These are phyloP conservation scores for Fusarium sp. DNA, from an alignment of 2,329 filamentous ascomycete genomes.

Conservation along the genomic window DNA sequence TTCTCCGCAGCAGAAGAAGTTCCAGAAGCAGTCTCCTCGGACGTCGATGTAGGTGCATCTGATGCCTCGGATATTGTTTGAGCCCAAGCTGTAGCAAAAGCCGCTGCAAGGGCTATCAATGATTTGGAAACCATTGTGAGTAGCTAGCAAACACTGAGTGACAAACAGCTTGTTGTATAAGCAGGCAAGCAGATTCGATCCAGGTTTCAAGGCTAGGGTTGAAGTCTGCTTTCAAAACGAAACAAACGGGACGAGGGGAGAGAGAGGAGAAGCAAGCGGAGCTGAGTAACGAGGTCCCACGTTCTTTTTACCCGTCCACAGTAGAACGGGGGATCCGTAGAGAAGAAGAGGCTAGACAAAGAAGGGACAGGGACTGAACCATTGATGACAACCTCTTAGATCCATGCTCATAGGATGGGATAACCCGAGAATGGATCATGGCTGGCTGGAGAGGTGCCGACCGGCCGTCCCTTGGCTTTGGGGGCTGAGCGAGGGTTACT, in stretches of 20 bases:
- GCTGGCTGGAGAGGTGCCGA: not conserved
- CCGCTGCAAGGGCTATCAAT: slow-evolving; percentile 27
- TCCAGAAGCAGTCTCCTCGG: slow-evolving; percentile 24
- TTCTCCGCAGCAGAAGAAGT: slow-evolving; percentile 31
- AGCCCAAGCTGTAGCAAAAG: slow-evolving; percentile 34
- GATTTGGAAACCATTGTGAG: slow-evolving; percentile 37
- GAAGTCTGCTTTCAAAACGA: slow-evolving; percentile 5
- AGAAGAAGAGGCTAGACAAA: slow-evolving; percentile 27
- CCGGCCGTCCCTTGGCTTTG: slow-evolving; percentile 4
- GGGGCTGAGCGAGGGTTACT: slow-evolving; percentile 34
- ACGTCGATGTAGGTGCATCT: slow-evolving; percentile 26
- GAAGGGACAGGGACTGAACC: slow-evolving; percentile 25
- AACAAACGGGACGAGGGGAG: slow-evolving; percentile 5
- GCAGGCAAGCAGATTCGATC: slow-evolving; percentile 23
- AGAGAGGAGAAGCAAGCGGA: slow-evolving; percentile 17
- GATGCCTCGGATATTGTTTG: slow-evolving; percentile 25
- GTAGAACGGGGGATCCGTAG: slow-evolving; percentile 13
- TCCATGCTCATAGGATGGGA: slow-evolving; percentile 5
- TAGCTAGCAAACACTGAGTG: slow-evolving; percentile 6
- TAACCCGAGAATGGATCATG: not conserved
- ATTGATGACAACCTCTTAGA: slow-evolving; percentile 27
- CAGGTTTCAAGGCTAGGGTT: not conserved
- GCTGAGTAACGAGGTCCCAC: slow-evolving; percentile 39
- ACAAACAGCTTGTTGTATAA: slow-evolving; percentile 13
- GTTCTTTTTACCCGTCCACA: slow-evolving; percentile 22